These are phyloP conservation scores for Citrus australasica DNA, from an alignment of 345 rosid genomes.

Conservation along the genomic window DNA sequence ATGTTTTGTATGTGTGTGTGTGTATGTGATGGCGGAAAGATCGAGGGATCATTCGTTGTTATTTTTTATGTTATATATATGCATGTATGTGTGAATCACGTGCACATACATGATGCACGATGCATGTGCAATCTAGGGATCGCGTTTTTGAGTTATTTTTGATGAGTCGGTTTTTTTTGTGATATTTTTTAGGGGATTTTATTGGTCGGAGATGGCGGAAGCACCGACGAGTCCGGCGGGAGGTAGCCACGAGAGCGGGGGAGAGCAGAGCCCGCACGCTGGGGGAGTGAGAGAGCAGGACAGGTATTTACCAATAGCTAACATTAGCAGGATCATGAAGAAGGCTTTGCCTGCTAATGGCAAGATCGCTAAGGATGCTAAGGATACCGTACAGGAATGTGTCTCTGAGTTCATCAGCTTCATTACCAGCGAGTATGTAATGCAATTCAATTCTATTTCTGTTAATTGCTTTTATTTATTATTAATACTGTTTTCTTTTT, in stretches of 20 bases:
- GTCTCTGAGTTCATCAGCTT: constrained; percentile 72
- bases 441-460: background rate
- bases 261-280: constrained; percentile 60
- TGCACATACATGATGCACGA: background rate
- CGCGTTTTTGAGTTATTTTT: background rate
- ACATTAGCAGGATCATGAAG: constrained; percentile 74
- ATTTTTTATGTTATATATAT: background rate
- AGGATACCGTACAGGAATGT: constrained; percentile 68
- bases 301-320: constrained; percentile 59
- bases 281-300: constrained; percentile 55
- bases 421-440: constrained; percentile 59
- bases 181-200: background rate
- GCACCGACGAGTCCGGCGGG: constrained; percentile 62
- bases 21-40: background rate
- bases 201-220: constrained; percentile 44
- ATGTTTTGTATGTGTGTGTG: background rate
- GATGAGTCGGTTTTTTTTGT: background rate
- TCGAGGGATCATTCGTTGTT: background rate
- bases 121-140: constrained; percentile 7
- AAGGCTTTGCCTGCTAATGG: constrained; percentile 63
- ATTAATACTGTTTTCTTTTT: too few relatives aligned
- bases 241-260: constrained; percentile 54
- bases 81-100: background rate
- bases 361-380: constrained; percentile 64
- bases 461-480: background rate